These are phyloP conservation scores for Xylaria sp. DNA, from an alignment of 2,329 filamentous ascomycete species.

Conservation along the genomic window DNA sequence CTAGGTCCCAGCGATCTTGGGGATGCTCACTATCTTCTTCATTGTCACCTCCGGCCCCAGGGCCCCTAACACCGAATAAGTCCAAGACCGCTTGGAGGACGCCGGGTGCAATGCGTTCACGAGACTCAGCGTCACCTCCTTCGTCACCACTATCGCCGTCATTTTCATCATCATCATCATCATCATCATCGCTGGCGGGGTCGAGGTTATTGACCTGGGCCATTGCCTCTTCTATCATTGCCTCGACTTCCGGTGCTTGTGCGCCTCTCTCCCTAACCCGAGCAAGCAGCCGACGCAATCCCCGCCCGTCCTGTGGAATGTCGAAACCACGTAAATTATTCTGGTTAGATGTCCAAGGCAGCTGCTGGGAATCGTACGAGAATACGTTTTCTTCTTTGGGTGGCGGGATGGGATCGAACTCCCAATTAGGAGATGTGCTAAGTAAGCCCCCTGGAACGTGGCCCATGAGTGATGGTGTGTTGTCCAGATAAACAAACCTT, in stretches of 20 bases:
- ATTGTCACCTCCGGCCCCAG: neutral
- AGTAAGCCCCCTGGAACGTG: slow-evolving; percentile 71
- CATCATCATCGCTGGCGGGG: slow-evolving; percentile 1
- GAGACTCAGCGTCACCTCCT: slow-evolving; percentile 12
- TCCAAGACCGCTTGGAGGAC: slow-evolving; percentile 30
- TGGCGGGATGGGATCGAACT: slow-evolving; percentile 85
- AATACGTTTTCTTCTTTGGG: slow-evolving; percentile 60
- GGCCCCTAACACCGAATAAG: slow-evolving; percentile 17
- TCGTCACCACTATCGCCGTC: slow-evolving; percentile 25
- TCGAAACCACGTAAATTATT: slow-evolving; percentile 14
- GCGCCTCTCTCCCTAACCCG: slow-evolving; percentile 31
- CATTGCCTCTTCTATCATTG: slow-evolving; percentile 31
- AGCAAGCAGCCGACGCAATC: slow-evolving; percentile 30
- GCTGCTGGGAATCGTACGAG: slow-evolving; percentile 48
- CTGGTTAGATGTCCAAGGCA: slow-evolving; percentile 48
- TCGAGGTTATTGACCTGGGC: slow-evolving; percentile 17
- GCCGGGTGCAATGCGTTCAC: neutral
- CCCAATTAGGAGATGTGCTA: slow-evolving; percentile 68
- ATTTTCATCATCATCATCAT: slow-evolving; percentile 25
- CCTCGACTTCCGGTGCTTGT: slow-evolving; percentile 29
- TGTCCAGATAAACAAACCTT: slow-evolving; percentile 79
- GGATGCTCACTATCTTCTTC: neutral
- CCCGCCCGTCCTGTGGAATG: slow-evolving; percentile 20
- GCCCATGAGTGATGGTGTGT: slow-evolving; percentile 72
- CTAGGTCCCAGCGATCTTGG: slow-evolving; percentile 18